Percentiles rank a stretch among this genome's conserved stretches.
Evolutionary conservation across 306 rosid genomes (phyloP).

Genomic region (Trichosanthes truncata): DNA sequence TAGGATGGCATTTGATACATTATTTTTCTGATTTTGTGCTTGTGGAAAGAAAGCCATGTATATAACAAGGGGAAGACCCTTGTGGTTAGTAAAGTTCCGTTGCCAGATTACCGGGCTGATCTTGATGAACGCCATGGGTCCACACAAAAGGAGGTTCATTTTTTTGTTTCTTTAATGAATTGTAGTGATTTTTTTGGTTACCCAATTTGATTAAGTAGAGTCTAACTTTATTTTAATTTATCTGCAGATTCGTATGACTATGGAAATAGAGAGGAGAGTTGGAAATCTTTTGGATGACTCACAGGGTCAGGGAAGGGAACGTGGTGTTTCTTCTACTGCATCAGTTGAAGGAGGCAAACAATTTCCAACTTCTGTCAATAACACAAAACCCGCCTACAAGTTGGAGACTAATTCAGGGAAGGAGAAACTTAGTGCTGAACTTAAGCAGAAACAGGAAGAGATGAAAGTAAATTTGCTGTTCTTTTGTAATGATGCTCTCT

Average conservation of each 20-base stretch:
- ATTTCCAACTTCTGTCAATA: constrained; percentile 15
- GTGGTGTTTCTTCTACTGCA: constrained; percentile 26
- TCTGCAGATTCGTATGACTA: constrained; percentile 75
- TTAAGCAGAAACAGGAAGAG: constrained; percentile 63
- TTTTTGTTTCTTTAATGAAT: constrained; percentile 9
- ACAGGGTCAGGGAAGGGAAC: constrained; percentile 24
- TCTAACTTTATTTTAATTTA: background rate
- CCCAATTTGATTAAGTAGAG: background rate
- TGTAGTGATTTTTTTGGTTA: background rate
- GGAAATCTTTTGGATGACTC: constrained; percentile 67
- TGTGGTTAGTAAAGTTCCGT: constrained; percentile 80
- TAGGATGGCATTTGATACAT: constrained; percentile 20
- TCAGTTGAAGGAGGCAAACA: constrained; percentile 31
- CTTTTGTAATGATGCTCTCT: background rate
- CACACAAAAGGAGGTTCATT: constrained; percentile 71
- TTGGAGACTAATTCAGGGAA: constrained; percentile 35
- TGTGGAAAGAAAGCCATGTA: constrained; percentile 91
- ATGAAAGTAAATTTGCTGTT: constrained; percentile 37
- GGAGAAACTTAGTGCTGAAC: constrained; percentile 53
- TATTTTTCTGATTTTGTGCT: constrained; percentile 25
- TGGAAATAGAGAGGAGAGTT: constrained; percentile 68
- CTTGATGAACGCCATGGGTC: constrained; percentile 95
- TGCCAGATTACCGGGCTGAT: constrained; percentile 96
- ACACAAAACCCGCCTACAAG: constrained; percentile 21
- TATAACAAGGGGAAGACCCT: constrained; percentile 78